Percentiles rank a stretch among this genome's conserved stretches.
Evolutionary conservation across 2,329 filamentous ascomycete species (phyloP).

Genomic region (Cercospora beticola): DNA sequence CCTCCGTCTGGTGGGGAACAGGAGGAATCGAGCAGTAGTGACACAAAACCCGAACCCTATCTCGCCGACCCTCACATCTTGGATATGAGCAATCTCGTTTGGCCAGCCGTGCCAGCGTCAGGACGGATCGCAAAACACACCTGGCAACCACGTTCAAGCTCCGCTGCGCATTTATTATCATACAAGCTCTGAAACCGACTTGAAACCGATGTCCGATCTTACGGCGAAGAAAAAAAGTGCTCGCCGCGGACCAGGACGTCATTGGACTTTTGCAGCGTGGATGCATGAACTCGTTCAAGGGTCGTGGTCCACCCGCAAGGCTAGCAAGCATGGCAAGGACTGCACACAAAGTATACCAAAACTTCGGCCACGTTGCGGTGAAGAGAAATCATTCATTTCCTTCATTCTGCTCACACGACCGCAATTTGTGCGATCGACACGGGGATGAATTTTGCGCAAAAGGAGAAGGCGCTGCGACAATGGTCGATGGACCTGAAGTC

Average conservation of each 20-base stretch:
- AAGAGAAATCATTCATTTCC: neutral
- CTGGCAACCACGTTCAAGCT: conserved; percentile 9
- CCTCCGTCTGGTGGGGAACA: neutral
- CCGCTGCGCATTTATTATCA: neutral
- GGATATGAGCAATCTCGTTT: conserved; percentile 12
- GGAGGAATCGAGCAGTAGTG: neutral
- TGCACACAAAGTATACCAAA: neutral
- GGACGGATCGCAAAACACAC: conserved; percentile 10
- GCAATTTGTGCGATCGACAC: neutral
- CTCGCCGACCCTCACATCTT: neutral
- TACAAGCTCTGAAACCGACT: conserved; percentile 3
- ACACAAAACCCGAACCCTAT: neutral
- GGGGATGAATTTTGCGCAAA: neutral
- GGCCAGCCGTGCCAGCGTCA: neutral
- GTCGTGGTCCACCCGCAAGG: conserved; percentile 8
- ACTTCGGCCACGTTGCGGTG: conserved; percentile 18
- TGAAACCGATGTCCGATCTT: conserved; percentile 19
- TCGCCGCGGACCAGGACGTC: conserved; percentile 10
- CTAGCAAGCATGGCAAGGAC: conserved; percentile 13
- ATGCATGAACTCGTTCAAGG: conserved; percentile 12
- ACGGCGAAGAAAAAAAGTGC: conserved; percentile 10
- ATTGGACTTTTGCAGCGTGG: conserved; percentile 8
- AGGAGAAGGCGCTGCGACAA: neutral
- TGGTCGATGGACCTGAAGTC: neutral
- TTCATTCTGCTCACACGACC: conserved; percentile 1